phyloP scores from a whole-genome alignment of 2,329 filamentous ascomycete genomes.

The Dactylellina cionopaga region DNA sequence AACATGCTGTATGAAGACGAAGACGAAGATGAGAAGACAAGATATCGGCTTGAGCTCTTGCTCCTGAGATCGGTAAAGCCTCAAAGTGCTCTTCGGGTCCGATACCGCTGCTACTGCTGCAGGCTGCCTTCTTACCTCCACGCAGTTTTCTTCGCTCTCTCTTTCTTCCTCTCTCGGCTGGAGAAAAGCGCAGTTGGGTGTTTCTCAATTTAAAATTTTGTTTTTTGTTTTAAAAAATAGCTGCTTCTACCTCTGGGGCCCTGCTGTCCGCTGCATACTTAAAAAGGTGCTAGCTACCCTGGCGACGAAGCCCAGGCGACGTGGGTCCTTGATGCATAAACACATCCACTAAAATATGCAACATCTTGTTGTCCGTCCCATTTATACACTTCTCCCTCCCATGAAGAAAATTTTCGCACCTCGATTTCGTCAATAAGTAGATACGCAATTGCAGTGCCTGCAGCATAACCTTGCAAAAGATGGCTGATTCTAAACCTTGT shows the following conservation, averaged over 20 bases:
- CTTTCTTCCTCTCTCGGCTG: slow-evolving; percentile 45
- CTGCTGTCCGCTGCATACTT: slow-evolving; percentile 26
- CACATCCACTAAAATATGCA: slow-evolving; percentile 53
- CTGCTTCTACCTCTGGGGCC: slow-evolving; percentile 7
- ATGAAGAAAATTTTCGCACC: slow-evolving; percentile 51
- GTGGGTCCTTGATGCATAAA: slow-evolving; percentile 49
- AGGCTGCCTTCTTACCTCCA: slow-evolving; percentile 19
- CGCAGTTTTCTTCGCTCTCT: slow-evolving; percentile 9
- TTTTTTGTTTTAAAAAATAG: not conserved
- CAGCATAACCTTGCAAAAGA: slow-evolving; percentile 46
- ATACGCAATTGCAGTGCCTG: slow-evolving; percentile 52
- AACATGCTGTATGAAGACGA: too few relatives aligned
- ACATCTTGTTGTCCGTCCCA: slow-evolving; percentile 53
- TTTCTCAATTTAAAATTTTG: too few relatives aligned
- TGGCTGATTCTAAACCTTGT: slow-evolving; percentile 51
- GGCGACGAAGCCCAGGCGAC: slow-evolving; percentile 43
- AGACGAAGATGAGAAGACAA: too few relatives aligned
- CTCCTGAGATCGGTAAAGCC: too few relatives aligned
- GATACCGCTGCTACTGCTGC: slow-evolving; percentile 49
- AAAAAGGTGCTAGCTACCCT: slow-evolving; percentile 31
- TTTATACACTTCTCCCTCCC: slow-evolving; percentile 47
- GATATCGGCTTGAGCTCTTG: too few relatives aligned
- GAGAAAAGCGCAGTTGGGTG: slow-evolving; percentile 1
- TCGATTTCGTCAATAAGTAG: slow-evolving; percentile 37
- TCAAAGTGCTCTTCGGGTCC: slow-evolving; percentile 15